Evolutionary conservation across 2,329 filamentous ascomycete genomes (phyloP), one percentile per base, ranked within the genome.

Genomic region (Ophiocordyceps camponoti-leonardi): DNA sequence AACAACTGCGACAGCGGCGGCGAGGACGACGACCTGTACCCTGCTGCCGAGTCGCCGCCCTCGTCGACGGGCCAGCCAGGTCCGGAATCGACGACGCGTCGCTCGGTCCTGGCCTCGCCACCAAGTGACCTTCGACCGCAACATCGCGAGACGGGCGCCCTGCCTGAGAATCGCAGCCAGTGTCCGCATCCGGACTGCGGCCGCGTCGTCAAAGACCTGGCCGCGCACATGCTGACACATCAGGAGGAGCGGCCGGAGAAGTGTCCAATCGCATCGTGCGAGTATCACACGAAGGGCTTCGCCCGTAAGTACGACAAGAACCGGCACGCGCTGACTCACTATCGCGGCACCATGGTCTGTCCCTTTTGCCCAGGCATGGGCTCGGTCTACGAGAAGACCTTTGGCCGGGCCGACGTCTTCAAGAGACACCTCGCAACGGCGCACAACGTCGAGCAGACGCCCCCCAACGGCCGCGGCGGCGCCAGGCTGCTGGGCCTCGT

Each of bases 221-320:
- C 92, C 54, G 87, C 92, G 6, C 92, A 98, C 61, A 93, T 94
- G 84, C 76, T 96, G 53, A 98, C 92, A 0, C 92, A 98, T 61
- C 86, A 93, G 65, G 83, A 82, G 49, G 87, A 95, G 64, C 75
- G 92, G 28, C 92, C 92, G 0, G 90, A 96, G 58, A 96, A 96
- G 61, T 98, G 92, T 61, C 90, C 90, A 0, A 95, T 96, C 48
- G 73, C 82, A 46, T 88, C 81, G 2, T 96, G 90, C 68, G 87
- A 95, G 56, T 96, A 95, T 60, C 84, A 95, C 63, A 73, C 75
- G 53, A 96, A 95, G 62, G 90, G 90, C 0, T 96, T 96, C 57
- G 90, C 90, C 3, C 75, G 90, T 49, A 96, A 96, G 63, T 98
- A 96, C 60, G 92, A 96, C 67, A 95, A 95, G 71, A 96, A 96